Base-by-base conservation (phyloP, 2,329 filamentous ascomycete species). In the Hypoxylon sp. region DNA sequence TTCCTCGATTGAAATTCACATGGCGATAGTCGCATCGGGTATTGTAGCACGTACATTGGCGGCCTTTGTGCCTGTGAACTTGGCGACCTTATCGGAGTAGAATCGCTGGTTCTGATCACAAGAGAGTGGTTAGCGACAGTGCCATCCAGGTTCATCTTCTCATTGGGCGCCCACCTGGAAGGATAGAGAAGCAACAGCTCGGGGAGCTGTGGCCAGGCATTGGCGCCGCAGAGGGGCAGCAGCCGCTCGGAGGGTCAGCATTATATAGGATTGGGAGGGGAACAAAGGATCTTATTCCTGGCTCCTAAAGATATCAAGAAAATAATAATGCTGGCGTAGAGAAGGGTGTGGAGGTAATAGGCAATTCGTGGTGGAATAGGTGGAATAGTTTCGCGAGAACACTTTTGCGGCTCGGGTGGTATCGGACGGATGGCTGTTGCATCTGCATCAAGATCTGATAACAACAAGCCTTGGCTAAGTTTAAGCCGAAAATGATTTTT, bases 61-160 rank as follows among this genome's bases (percentile, higher is more conserved):
- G 71, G 89, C 90, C 79, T 96, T 97, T 72, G 84, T 82, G 65
- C 93, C 94, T 69, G 90, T 88, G 81, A 97, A 99, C 79, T 94
- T 90, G 74, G 92, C 94, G 67, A 97, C 91, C 55, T 75, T 73
- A 71, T 61, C 62, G 27, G 83, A 84, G 78, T 87, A 92, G 75
- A 74, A 82, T 71, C 84, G 77, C 71, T 75, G 73, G 71, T 74
- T 75, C 79, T 83, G 60, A 38, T 12, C 36, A 46, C 13, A 34
- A 30, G 9, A 16, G 13, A 32, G 25, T 47, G 46, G 59, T 71
- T 63, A 73, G 69, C 46, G 36, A 60, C 23, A 13, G 51, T 34
- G 45, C 31, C 9, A 34, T 16, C 25, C 11, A 38, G 20, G 42
- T 8, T 8, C 13, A 47, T 31, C 3, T 7, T 27, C 19, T 44